A percentile compares a stretch with the other conserved stretches of the same genome.
Evolutionary conservation across 768 basidiomycete species (phyloP).

Genomic region (Gymnopilus junonius): DNA sequence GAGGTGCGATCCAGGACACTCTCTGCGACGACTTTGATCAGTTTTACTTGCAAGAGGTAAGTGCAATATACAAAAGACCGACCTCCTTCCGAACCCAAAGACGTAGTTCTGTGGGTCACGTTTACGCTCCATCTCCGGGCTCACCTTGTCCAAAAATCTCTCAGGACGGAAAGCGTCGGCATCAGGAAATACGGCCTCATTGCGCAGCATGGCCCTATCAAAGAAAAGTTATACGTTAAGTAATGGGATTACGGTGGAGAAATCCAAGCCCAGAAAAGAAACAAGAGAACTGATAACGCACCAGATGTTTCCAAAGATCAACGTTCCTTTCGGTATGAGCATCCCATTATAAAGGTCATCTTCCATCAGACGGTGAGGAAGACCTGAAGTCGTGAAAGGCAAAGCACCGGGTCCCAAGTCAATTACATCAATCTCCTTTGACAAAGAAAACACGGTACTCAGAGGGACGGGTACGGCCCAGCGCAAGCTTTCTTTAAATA

Average conservation of each 20-base stretch:
- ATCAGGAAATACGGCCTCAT: constrained; percentile 24
- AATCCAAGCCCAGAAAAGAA: neutral
- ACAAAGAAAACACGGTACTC: constrained; percentile 20
- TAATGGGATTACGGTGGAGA: neutral
- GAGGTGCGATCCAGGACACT: constrained; percentile 28
- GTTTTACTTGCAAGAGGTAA: neutral
- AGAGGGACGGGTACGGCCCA: constrained; percentile 30
- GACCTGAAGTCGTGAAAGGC: constrained; percentile 23
- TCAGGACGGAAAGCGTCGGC: constrained; percentile 26
- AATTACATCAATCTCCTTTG: neutral
- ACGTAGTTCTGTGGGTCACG: constrained; percentile 16
- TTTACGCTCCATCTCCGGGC: constrained; percentile 10
- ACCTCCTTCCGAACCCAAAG: constrained; percentile 20
- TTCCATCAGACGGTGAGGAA: constrained; percentile 33
- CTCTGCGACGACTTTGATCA: constrained; percentile 4
- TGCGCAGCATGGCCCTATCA: constrained; percentile 24
- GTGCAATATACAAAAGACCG: neutral
- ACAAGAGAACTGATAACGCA: constrained; percentile 1
- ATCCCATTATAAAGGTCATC: constrained; percentile 38
- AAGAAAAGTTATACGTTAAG: neutral
- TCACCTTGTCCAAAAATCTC: constrained; percentile 23
- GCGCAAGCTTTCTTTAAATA: constrained; percentile 28
- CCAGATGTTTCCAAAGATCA: constrained; percentile 22
- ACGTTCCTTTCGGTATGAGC: constrained; percentile 25
- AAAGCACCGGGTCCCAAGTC: neutral